Evolutionary conservation across 495 filamentous ascomycete species (phyloP), one percentile per base, ranked within the genome.

Genomic region (Letharia lupina): DNA sequence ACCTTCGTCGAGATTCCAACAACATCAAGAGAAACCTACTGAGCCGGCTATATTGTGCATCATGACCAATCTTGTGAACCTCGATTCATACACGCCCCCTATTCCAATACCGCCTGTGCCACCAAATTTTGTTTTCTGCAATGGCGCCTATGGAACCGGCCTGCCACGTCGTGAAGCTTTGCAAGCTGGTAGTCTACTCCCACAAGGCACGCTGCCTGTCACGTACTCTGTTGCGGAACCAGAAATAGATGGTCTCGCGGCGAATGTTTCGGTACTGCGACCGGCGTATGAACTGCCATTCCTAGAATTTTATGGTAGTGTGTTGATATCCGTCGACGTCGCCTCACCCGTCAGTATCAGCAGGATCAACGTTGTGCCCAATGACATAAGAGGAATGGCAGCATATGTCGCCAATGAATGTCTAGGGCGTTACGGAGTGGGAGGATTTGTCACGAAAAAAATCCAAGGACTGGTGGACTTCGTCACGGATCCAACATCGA

Each of bases 371-470:
- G 18, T 67, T 31, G 47, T 60, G 12, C 64, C 68, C 28, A 40
- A 69, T 23, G n/a, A 60, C 5, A 48, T 69, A 23, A 41, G 68
- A 15, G 60, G 60, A 41, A 65, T 67, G 64, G 64, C 68, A 44
- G 68, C n/a, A n/a, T 58, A 64, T 35, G 31, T 69, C 33, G 58
- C 31, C 20, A 16, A 4, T 47, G 13, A 23, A 9, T 68, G 67
- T 45, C 18, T 68, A 4, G 37, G 41, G 28, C 4, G 12, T 13
- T 1, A 23, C 12, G 15, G 68, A 39, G 4, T 31, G 12, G 68
- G 64, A n/a, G 68, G 68, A 4, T 67, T 66, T 23, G 47, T 63
- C 9, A 69, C 68, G 13, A 52, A 41, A 18, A 33, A 20, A 9
- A 69, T 69, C 11, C 41, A 47, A 50, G 33, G 41, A 40, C 54